phyloP scores from a whole-genome alignment of 805 yeast species.

The Yueomyces sinensis region DNA sequence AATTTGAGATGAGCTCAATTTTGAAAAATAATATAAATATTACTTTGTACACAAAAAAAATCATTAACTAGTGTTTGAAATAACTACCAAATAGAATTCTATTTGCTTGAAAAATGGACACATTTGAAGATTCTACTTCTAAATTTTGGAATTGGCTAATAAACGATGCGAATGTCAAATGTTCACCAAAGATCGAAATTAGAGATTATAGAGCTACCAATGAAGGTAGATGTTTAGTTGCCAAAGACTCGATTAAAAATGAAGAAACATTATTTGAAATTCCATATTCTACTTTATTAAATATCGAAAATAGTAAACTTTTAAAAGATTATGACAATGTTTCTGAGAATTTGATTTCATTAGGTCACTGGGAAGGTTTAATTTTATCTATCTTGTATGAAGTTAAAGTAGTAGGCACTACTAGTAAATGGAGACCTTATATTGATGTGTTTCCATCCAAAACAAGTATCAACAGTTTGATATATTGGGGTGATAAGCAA shows the following conservation, averaged over 20 bases:
- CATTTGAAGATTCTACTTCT: slow-evolving; percentile 24
- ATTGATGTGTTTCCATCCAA: slow-evolving; percentile 53
- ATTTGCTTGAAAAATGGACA: slow-evolving; percentile 4
- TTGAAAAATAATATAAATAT: too few relatives aligned
- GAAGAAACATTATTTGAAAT: slow-evolving; percentile 60
- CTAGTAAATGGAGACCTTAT: slow-evolving; percentile 57
- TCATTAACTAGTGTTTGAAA: too few relatives aligned
- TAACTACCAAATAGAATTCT: neutral
- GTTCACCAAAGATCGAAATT: slow-evolving; percentile 46
- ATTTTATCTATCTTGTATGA: slow-evolving; percentile 59
- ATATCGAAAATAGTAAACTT: slow-evolving; percentile 44
- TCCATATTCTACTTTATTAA: slow-evolving; percentile 45
- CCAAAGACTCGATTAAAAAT: slow-evolving; percentile 41
- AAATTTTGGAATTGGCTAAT: slow-evolving; percentile 34
- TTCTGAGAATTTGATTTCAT: slow-evolving; percentile 20
- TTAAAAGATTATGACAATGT: slow-evolving; percentile 21
- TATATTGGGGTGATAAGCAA: slow-evolving; percentile 69
- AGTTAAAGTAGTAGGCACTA: slow-evolving; percentile 28
- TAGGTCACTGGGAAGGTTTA: slow-evolving; percentile 66
- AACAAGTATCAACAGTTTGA: slow-evolving; percentile 44
- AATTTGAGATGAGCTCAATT: neutral
- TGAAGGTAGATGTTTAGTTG: slow-evolving; percentile 74
- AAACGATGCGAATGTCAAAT: slow-evolving; percentile 25
- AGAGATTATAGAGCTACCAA: slow-evolving; percentile 42
- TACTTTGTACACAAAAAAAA: neutral